Evolutionary conservation across 208 protist species (phyloP), one percentile per base, ranked within the genome.

Genomic region (Wallacemonas rigidus): DNA sequence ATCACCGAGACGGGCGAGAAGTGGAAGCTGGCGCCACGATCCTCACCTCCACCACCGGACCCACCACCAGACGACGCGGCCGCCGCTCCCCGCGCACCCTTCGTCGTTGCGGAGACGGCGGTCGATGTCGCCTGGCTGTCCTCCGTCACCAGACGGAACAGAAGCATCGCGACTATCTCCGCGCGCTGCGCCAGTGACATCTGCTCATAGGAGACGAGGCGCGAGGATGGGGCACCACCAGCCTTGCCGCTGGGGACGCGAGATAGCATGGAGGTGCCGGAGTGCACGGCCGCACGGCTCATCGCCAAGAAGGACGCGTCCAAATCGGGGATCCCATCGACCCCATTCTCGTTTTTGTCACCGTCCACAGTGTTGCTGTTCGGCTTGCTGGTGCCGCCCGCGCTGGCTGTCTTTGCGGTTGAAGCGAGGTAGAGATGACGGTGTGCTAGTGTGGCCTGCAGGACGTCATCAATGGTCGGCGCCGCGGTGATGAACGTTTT

Each of bases 401-500:
- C 26, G 26, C 14, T 36, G 41, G 60, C 4, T n/a, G 60, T 3
- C n/a, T 38, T 38, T 0, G 60, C 4, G 40, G 40, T 36, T 9
- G 60, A 44, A 14, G 60, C 15, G 41, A 40, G 70, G 72, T 83
- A 90, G 43, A 90, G 68, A 69, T 92, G 79, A 8, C 85, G 80
- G 71, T 83, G 81, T 39, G 79, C 78, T 26, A 92, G 54, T 45
- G 81, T 85, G n/a, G 89, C 84, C 39, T 76, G 61, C 15, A 90
- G 57, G n/a, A 94, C 81, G 58, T 92, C 80, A 39, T 87, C 79
- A 2, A 79, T 74, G 17, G 85, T 87, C 7, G 89, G 89, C 6
- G 86, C 80, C 2, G 79, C 82, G 26, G 86, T 89, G 57, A 90
- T 63, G 83, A 86, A 83, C n/a, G 89, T 94, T 63, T 90, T 88